These are phyloP conservation scores for Kazachstania sp. DNA, from an alignment of 1,139 yeast species.

Conservation along the genomic window DNA sequence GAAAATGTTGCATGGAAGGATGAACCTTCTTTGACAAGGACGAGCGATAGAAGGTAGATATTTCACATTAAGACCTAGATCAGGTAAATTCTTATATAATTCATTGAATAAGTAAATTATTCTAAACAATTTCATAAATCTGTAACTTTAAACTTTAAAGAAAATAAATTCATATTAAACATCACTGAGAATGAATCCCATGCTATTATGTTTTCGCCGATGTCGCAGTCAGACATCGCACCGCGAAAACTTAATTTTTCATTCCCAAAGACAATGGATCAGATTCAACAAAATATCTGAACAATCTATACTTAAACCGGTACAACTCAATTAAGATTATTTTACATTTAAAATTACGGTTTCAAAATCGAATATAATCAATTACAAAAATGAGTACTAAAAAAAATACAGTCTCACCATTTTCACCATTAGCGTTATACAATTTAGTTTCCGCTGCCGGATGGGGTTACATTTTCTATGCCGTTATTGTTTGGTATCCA, in stretches of 20 bases:
- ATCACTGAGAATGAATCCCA: too few relatives aligned
- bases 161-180: too few relatives aligned
- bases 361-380: not conserved
- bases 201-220: too few relatives aligned
- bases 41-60: not conserved
- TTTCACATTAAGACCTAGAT: not conserved
- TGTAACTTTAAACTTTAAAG: not conserved
- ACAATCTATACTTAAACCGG: too few relatives aligned
- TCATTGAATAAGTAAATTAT: too few relatives aligned
- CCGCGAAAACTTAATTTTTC: too few relatives aligned
- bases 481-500: constrained; percentile 37
- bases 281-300: too few relatives aligned
- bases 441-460: constrained; percentile 58
- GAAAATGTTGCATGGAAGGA: constrained; percentile 36
- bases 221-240: too few relatives aligned
- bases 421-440: constrained; percentile 37
- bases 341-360: too few relatives aligned
- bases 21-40: not conserved
- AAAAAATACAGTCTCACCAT: constrained; percentile 12
- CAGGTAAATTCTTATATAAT: not conserved
- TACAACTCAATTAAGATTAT: too few relatives aligned
- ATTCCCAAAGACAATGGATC: too few relatives aligned
- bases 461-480: constrained; percentile 55
- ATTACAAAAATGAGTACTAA: not conserved
- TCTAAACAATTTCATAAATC: not conserved